Conservation (phyloP, 202 grass and related monocot genomes). For the Setaria italica region DNA sequence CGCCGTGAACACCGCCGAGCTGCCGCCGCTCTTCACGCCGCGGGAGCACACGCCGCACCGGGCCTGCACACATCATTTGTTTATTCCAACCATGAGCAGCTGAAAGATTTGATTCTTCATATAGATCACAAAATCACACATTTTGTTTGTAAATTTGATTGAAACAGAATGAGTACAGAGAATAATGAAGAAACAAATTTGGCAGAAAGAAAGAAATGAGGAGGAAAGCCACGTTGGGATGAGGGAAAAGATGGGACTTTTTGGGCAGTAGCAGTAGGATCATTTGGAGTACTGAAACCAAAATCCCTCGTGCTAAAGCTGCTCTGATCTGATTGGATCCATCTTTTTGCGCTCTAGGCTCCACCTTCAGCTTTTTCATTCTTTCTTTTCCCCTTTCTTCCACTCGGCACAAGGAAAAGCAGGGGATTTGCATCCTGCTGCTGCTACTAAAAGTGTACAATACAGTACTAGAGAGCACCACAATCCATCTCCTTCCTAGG, state of each 20-base stretch:
- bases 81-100: neutral
- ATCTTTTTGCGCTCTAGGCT: conserved; percentile 28
- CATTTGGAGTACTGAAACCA: conserved; percentile 38
- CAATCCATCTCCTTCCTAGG: neutral
- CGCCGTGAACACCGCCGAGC: conserved; percentile 89
- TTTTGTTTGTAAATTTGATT: too few species aligned
- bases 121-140: neutral
- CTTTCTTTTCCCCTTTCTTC: neutral
- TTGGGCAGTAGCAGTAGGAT: conserved; percentile 39
- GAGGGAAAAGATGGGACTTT: conserved; percentile 40
- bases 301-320: conserved; percentile 29
- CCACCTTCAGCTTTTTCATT: conserved; percentile 7
- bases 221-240: conserved; percentile 12
- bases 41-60: conserved; percentile 76
- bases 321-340: conserved; percentile 33
- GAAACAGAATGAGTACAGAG: too few species aligned
- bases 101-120: too few species aligned
- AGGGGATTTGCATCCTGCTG: conserved; percentile 7
- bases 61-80: conserved; percentile 45
- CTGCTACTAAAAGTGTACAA: neutral
- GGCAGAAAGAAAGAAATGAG: neutral
- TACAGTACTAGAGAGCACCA: neutral
- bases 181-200: neutral
- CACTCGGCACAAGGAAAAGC: neutral
- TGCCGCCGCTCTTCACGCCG: conserved; percentile 67